A percentile compares a stretch with the other conserved stretches of the same genome.
Evolutionary conservation across 352 stramenopile species (phyloP).

Genomic region (Plasmopara viticola): DNA sequence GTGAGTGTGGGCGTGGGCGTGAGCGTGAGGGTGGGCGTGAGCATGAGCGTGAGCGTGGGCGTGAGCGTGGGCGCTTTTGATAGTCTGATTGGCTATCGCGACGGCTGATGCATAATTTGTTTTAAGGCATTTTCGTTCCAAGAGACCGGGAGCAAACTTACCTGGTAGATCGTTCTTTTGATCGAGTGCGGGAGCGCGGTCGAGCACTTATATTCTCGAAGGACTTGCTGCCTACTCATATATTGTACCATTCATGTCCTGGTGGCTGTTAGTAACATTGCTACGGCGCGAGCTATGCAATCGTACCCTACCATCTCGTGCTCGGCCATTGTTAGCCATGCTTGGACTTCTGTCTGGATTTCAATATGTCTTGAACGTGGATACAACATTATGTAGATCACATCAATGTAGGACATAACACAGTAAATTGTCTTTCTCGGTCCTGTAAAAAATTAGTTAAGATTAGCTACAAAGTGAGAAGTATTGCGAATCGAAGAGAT

Average conservation of each 20-base stretch:
- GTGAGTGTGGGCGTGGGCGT: not conserved
- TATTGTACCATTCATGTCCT: slow-evolving; percentile 18
- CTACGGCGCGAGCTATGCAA: not conserved
- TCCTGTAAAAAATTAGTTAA: too few relatives aligned
- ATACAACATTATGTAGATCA: too few relatives aligned
- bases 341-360: not conserved
- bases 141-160: not conserved
- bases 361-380: too few relatives aligned
- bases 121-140: not conserved
- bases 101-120: not conserved
- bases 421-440: too few relatives aligned
- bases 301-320: slow-evolving; percentile 15
- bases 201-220: slow-evolving; percentile 10
- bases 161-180: slow-evolving; percentile 14
- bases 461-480: too few relatives aligned
- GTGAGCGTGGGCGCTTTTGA: not conserved
- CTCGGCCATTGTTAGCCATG: slow-evolving; percentile 11
- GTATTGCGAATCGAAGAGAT: too few relatives aligned
- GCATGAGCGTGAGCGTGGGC: not conserved
- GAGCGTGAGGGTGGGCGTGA: not conserved
- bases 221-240: slow-evolving; percentile 22
- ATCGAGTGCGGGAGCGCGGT: slow-evolving; percentile 23
- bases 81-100: not conserved
- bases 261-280: slow-evolving; percentile 16
- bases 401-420: too few relatives aligned